Conservation (phyloP, 1,284 basidiomycete species). For the Puccinia coronata region DNA sequence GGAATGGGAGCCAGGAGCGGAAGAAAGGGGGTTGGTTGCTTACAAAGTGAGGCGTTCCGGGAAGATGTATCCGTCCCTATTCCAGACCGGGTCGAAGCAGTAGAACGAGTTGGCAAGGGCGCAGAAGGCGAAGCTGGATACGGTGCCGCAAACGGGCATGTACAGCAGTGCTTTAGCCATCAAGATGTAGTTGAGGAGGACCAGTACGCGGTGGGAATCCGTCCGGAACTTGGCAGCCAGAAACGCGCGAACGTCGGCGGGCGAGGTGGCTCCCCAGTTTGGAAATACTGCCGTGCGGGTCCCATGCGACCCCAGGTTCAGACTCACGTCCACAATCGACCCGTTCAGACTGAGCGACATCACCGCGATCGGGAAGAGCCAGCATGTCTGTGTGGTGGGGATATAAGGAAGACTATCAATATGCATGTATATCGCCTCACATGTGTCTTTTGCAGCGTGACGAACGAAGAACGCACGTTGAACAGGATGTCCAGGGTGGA, state of each 20-base stretch:
- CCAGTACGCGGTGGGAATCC: conserved; percentile 12
- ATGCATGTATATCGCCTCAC: neutral
- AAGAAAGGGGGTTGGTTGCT: neutral
- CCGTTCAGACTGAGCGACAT: conserved; percentile 6
- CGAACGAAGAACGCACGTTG: neutral
- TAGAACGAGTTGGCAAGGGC: conserved; percentile 34
- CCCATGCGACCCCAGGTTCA: neutral
- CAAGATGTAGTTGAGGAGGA: conserved; percentile 27
- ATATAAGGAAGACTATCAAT: neutral
- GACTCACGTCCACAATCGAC: neutral
- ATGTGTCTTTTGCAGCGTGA: neutral
- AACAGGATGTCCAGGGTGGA: conserved; percentile 6
- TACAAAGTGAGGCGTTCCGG: conserved; percentile 12
- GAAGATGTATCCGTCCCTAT: conserved; percentile 10
- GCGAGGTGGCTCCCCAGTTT: no score
- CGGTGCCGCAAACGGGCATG: neutral
- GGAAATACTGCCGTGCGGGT: neutral
- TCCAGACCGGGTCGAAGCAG: conserved; percentile 37
- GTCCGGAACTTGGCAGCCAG: neutral
- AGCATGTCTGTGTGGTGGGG: neutral
- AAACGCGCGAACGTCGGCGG: neutral
- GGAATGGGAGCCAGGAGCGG: no score
- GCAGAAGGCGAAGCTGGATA: conserved; percentile 9
- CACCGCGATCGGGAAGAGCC: conserved; percentile 14
- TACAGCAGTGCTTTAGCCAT: conserved; percentile 13